Percentiles rank a stretch among this genome's conserved stretches.
Conservation (phyloP, 2,329 filamentous ascomycete species). For the Penicillium sp. region DNA sequence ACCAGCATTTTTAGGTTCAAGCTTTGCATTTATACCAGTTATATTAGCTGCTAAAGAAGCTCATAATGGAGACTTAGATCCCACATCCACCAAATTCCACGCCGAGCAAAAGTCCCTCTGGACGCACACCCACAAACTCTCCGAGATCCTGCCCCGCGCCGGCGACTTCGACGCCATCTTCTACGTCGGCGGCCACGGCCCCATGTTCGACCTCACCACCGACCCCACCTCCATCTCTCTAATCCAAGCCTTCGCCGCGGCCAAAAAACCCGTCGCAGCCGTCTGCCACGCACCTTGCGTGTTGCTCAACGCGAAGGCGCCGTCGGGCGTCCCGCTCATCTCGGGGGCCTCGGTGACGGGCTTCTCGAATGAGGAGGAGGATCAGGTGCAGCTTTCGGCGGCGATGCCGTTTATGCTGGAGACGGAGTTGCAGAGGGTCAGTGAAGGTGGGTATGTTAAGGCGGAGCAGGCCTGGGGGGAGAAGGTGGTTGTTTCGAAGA, state of each 20-base stretch:
- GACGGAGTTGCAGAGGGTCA: slow-evolving; percentile 43
- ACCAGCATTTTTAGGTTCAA: too few relatives aligned
- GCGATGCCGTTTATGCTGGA: slow-evolving; percentile 52
- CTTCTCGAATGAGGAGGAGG: slow-evolving; percentile 53
- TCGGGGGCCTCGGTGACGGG: slow-evolving; percentile 47
- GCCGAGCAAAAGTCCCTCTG: slow-evolving; percentile 60
- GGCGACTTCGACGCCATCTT: slow-evolving; percentile 66
- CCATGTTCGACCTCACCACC: slow-evolving; percentile 54
- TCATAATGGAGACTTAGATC: too few relatives aligned
- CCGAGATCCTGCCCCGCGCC: slow-evolving; percentile 57
- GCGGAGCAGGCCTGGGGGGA: slow-evolving; percentile 46
- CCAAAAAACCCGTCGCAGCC: slow-evolving; percentile 52
- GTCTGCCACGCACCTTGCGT: slow-evolving; percentile 53
- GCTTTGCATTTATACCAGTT: too few relatives aligned
- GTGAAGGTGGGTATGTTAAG: slow-evolving; percentile 49
- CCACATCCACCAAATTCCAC: slow-evolving; percentile 56
- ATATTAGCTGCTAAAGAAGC: too few relatives aligned
- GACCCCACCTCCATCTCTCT: slow-evolving; percentile 46
- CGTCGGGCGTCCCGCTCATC: slow-evolving; percentile 47
- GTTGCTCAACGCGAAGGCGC: slow-evolving; percentile 46
- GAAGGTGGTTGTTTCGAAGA: slow-evolving; percentile 45
- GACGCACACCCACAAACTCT: slow-evolving; percentile 63
- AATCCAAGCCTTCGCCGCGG: slow-evolving; percentile 51
- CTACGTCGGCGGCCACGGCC: slow-evolving; percentile 61
- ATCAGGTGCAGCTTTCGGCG: slow-evolving; percentile 40